These are phyloP conservation scores for Ligustrum vulgare DNA, from an alignment of 257 asterid genomes.

Conservation along the genomic window DNA sequence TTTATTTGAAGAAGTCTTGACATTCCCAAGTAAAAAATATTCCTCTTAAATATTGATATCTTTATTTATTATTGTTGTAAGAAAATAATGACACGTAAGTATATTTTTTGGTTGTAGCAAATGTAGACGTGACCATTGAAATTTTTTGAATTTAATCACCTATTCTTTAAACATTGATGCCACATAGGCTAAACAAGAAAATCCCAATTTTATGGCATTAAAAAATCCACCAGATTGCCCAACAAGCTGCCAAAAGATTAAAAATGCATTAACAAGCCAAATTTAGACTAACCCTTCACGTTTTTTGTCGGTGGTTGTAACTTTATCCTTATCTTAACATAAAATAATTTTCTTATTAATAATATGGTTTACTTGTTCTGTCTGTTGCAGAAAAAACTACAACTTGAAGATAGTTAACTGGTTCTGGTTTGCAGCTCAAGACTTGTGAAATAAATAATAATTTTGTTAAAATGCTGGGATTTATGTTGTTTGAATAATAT, in stretches of 20 bases:
- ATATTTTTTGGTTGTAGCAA: too few relatives aligned
- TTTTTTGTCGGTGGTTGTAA: neutral
- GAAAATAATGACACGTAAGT: too few relatives aligned
- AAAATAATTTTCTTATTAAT: neutral
- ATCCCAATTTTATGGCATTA: neutral
- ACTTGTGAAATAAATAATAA: neutral
- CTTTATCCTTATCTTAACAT: neutral
- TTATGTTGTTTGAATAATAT: slow-evolving; percentile 10
- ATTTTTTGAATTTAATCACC: too few relatives aligned
- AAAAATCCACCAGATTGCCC: slow-evolving; percentile 15
- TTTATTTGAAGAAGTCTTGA: too few relatives aligned
- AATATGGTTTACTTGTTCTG: neutral
- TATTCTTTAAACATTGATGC: too few relatives aligned
- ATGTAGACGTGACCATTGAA: too few relatives aligned
- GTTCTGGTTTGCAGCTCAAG: neutral
- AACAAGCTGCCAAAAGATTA: neutral
- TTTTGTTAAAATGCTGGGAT: neutral
- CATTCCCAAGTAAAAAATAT: too few relatives aligned
- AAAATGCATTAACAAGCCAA: slow-evolving; percentile 2
- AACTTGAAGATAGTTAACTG: slow-evolving; percentile 23
- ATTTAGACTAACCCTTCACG: neutral
- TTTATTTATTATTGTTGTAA: too few relatives aligned
- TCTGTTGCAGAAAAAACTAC: slow-evolving; percentile 19
- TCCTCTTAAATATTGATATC: too few relatives aligned
- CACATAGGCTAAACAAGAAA: too few relatives aligned